Evolutionary conservation across 805 yeast species (phyloP), one percentile per base, ranked within the genome.

Genomic region (Candida pseudoglaebosa): DNA sequence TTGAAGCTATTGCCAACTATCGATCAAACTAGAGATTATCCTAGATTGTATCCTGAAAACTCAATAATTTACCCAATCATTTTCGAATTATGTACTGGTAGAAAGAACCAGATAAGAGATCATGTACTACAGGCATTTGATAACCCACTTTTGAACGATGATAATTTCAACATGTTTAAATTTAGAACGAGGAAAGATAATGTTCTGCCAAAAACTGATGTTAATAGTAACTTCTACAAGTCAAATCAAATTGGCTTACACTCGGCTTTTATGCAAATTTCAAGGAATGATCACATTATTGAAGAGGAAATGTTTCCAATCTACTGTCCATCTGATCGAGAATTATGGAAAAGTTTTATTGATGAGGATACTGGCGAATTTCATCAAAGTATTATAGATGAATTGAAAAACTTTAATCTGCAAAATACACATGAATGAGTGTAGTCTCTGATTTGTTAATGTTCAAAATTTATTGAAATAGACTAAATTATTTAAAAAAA

Each of bases 101-200:
- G 59, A 26, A 55, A 54, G 44, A 54, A 55, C 40, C 60, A 55
- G 35, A 51, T 55, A 24, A 34, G 60, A 24, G 59, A 55, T 22
- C 60, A 55, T 39, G 40, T 48, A 12, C 19, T 49, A 7, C 50
- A 48, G 31, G 48, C 50, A 3, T 53, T 55, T 31, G 44, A 35
- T 3, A 35, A 43, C 1, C 46, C 57, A 1, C 41, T 55, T 7
- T 40, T 55, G 18, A 55, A 55, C 31, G 60, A 55, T 34, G 59
- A 55, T 32, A 48, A 51, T 13, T 54, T 54, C 34, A 17, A 10
- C 1, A 17, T 28, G 14, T 54, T 54, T 38, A 55, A 53, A 37
- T n/a, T 15, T 5, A 28, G 18, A 6, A 28, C 45, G 13, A 20
- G 12, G n/a, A 32, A 13, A 8, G n/a, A 14, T 3, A 33, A 22